These are phyloP conservation scores for Pisolithus orientalis DNA, from an alignment of 768 basidiomycete genomes.

Conservation along the genomic window DNA sequence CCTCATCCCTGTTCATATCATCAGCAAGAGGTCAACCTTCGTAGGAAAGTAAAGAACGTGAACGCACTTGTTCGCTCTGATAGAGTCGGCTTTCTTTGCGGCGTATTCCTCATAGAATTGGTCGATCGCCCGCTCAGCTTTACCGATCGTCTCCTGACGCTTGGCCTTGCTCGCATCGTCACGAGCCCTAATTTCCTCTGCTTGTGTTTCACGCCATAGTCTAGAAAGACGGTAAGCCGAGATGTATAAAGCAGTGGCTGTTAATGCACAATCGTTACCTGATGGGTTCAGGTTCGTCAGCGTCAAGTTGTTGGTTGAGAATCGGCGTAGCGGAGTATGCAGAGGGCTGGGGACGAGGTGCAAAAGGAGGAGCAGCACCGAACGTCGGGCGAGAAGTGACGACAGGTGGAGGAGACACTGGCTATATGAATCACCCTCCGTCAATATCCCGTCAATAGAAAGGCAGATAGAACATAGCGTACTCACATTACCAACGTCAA, in stretches of 20 bases:
- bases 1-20: slow-evolving; percentile 60
- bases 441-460: slow-evolving; percentile 10
- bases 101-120: slow-evolving; percentile 88
- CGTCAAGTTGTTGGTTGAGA: slow-evolving; percentile 56
- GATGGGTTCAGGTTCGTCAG: slow-evolving; percentile 85
- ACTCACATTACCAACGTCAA: slow-evolving; percentile 47
- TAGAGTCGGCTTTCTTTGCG: slow-evolving; percentile 81
- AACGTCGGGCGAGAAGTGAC: slow-evolving; percentile 33
- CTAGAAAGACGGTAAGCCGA: slow-evolving; percentile 30
- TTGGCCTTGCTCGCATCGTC: slow-evolving; percentile 75
- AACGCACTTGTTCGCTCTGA: slow-evolving; percentile 87
- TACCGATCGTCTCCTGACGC: slow-evolving; percentile 76
- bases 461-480: slow-evolving; percentile 5
- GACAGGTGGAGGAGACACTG: slow-evolving; percentile 26
- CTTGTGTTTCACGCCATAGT: slow-evolving; percentile 84
- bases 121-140: slow-evolving; percentile 83
- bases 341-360: slow-evolving; percentile 72
- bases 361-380: slow-evolving; percentile 51
- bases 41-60: not conserved
- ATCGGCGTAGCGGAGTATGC: slow-evolving; percentile 69
- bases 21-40: not conserved
- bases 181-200: slow-evolving; percentile 72
- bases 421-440: slow-evolving; percentile 11
- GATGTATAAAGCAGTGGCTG: not conserved
- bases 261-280: slow-evolving; percentile 44